These are phyloP conservation scores for Wickerhamomyces canadensis DNA, from an alignment of 805 yeast genomes.

Conservation along the genomic window DNA sequence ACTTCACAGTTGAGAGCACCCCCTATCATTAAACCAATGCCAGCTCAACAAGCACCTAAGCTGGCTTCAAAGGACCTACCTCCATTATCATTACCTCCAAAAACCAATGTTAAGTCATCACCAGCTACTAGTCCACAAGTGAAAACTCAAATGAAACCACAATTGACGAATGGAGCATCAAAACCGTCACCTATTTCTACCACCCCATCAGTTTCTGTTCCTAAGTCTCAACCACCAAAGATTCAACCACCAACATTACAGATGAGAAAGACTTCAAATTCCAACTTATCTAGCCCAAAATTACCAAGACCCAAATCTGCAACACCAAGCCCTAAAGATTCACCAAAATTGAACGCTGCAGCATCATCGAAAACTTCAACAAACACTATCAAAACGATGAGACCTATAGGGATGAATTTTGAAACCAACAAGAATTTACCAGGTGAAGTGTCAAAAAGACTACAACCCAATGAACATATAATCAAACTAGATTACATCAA, in stretches of 20 bases:
- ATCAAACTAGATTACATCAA: constrained; percentile 22
- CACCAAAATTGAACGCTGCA: not conserved
- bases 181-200: not conserved
- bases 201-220: not conserved
- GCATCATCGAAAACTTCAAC: constrained; percentile 1
- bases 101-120: not conserved
- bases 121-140: not conserved
- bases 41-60: not conserved
- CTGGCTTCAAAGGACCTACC: not conserved
- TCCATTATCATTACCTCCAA: not conserved
- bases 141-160: too few species aligned
- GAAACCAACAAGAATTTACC: constrained; percentile 1
- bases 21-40: too few species aligned
- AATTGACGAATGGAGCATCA: not conserved
- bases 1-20: not conserved
- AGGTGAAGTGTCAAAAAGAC: constrained; percentile 7
- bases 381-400: too few species aligned
- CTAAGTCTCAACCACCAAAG: constrained; percentile 16
- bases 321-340: not conserved
- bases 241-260: constrained; percentile 5
- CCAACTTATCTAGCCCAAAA: too few species aligned
- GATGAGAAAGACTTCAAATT: not conserved
- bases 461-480: constrained; percentile 14
- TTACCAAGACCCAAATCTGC: too few species aligned
- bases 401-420: not conserved